Evolutionary conservation across 2,329 filamentous ascomycete species (phyloP), one percentile per base, ranked within the genome.

Genomic region (Penicillium digitatum): DNA sequence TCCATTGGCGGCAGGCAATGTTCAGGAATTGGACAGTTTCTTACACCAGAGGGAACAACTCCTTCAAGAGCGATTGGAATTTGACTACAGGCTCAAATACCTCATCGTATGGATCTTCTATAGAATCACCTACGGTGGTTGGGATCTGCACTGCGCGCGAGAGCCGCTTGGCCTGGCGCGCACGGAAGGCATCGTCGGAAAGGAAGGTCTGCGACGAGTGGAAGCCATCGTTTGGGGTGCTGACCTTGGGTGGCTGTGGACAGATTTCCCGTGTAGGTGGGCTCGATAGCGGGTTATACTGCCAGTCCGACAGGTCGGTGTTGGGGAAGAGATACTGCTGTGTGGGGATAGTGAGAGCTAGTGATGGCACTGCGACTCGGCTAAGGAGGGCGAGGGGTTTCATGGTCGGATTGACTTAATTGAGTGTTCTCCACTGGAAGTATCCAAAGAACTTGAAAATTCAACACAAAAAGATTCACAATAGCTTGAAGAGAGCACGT

Each of bases 31-130:
- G 18, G 26, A 6, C 2, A 20, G 11, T 38, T 38, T 45, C 69
- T 35, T 68, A 81, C 63, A 81, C 72, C 2, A 75, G 65, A 0
- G 83, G 83, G 58, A 82, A 86, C 0, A 78, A 75, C 53, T 72
- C 62, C 52, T 76, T 62, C 31, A 86, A 69, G 32, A 79, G 79
- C 8, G 66, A 64, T 6, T 81, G 79, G 50, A 88, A 78, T 3
- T 79, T 72, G 42, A 77, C 76, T 61, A 88, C 81, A 10, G 81
- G 76, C 2, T 82, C 77, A 79, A 85, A 88, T 48, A 82, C 76
- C 40, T 77, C 69, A 62, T 87, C 85, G 51, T 78, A 83, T 0
- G 79, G 79, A 45, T 82, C 72, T 1, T 35, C 62, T 52, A 65
- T 62, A 48, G 63, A 69, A 49, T 73, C 69, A 12, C 64, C 65